Evolutionary conservation across 1,139 yeast genomes (phyloP).

Genomic region (Candida labiduridarum): DNA sequence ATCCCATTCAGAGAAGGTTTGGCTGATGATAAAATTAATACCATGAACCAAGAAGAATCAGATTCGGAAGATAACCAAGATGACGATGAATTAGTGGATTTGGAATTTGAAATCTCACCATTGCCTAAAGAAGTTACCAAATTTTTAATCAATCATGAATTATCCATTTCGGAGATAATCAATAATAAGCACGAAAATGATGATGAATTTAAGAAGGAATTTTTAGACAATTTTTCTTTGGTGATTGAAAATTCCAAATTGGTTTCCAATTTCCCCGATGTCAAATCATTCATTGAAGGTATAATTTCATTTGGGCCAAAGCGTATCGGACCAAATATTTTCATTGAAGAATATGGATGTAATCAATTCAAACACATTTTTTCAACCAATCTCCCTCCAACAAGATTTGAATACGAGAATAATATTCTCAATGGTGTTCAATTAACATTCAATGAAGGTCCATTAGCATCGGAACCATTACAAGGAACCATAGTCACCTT

Average conservation of each 20-base stretch:
- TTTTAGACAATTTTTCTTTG: constrained; percentile 26
- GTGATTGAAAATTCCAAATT: constrained; percentile 28
- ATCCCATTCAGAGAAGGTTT: constrained; percentile 94
- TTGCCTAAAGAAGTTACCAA: constrained; percentile 54
- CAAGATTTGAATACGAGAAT: constrained; percentile 57
- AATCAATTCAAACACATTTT: constrained; percentile 36
- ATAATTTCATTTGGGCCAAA: constrained; percentile 79
- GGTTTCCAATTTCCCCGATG: constrained; percentile 20
- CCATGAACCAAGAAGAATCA: constrained; percentile 15
- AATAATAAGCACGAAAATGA: constrained; percentile 22
- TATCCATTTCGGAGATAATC: constrained; percentile 26
- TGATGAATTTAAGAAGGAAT: constrained; percentile 9
- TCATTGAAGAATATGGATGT: constrained; percentile 52
- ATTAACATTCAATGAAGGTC: constrained; percentile 81
- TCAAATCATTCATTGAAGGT: constrained; percentile 37
- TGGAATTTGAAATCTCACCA: constrained; percentile 57
- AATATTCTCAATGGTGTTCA: constrained; percentile 83
- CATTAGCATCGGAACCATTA: constrained; percentile 82
- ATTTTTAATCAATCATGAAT: constrained; percentile 53
- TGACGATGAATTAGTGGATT: constrained; percentile 46
- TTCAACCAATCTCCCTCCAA: constrained; percentile 16
- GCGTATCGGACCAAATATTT: constrained; percentile 72
- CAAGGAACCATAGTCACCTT: constrained; percentile 72
- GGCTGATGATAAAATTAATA: constrained; percentile 32
- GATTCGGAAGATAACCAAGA: constrained; percentile 15